Percentiles rank a stretch among this genome's conserved stretches.
Conservation (phyloP, 768 basidiomycete species). For the Podaxis pistillaris region DNA sequence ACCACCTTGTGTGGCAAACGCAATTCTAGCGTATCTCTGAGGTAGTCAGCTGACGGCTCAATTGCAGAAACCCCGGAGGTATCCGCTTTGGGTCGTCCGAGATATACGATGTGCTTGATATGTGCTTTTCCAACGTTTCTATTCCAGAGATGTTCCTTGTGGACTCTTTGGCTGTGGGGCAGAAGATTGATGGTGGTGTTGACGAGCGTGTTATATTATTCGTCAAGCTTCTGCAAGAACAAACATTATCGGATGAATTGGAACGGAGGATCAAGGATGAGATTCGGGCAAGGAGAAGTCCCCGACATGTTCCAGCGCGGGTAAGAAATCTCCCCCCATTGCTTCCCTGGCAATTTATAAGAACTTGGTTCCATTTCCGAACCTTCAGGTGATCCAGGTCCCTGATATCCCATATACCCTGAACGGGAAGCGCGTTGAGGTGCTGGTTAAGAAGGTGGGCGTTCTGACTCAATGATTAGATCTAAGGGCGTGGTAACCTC, state of each 20-base stretch:
- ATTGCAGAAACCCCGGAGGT: slow-evolving; percentile 73
- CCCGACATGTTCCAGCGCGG: slow-evolving; percentile 74
- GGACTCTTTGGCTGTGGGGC: slow-evolving; percentile 72
- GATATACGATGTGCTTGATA: slow-evolving; percentile 76
- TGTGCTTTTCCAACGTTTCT: slow-evolving; percentile 47
- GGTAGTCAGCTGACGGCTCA: slow-evolving; percentile 24
- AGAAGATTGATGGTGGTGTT: slow-evolving; percentile 57
- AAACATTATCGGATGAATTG: slow-evolving; percentile 47
- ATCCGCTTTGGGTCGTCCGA: slow-evolving; percentile 81
- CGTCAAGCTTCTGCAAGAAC: slow-evolving; percentile 57
- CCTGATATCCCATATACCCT: slow-evolving; percentile 75
- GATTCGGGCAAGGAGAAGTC: slow-evolving; percentile 61
- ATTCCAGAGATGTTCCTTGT: slow-evolving; percentile 36
- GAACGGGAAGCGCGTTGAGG: slow-evolving; percentile 81
- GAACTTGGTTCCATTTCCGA: slow-evolving; percentile 14
- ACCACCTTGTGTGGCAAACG: background rate
- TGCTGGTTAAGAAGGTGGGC: slow-evolving; percentile 69
- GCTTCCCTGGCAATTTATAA: background rate
- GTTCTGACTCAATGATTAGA: slow-evolving; percentile 10
- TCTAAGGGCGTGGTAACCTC: slow-evolving; percentile 18
- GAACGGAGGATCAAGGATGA: slow-evolving; percentile 57
- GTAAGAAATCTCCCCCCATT: slow-evolving; percentile 35
- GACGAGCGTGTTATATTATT: slow-evolving; percentile 81
- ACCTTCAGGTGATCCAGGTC: slow-evolving; percentile 62
- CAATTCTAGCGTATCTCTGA: slow-evolving; percentile 7